Base-by-base conservation (phyloP, 1,139 yeast genomes). In the Suhomyces yuchorum region DNA sequence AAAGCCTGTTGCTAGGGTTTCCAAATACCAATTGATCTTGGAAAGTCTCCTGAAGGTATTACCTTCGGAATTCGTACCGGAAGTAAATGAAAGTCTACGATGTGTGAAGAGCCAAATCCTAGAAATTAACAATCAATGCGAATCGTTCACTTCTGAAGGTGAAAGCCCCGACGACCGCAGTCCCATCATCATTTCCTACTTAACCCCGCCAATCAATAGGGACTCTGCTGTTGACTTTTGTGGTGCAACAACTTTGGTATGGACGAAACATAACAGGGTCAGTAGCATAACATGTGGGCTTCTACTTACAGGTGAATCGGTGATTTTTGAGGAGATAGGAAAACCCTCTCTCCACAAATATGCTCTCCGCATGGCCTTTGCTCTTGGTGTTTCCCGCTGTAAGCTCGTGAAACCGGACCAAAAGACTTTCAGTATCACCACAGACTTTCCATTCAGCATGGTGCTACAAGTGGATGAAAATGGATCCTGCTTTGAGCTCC, bases 1-100 rank as follows among this genome's bases (percentile, higher is more conserved):
- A 52, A 73, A 74, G 58, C 87, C 88, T 2, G 68, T 80, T 3
- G 66, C 77, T 19, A 63, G 87, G 50, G 68, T 80, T 14, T 66
- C 76, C 4, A 79, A 81, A 54, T 82, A 82, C 56, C 70, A 73
- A 42, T 62, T 83, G 37, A 68, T 82, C 22, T 53, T 80, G 19
- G 79, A 78, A 40, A 67, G 77, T 1, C 55, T 81, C 4, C 28
- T 51, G 8, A 70, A 70, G 37, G 47, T 55, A 33, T 55, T 67
- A 18, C 37, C 43, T 22, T 17, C 44, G 17, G 45, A 42, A n/a
- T 30, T 38, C 4, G 32, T 24, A 18, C 34, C 18, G 8, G 24
- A 40, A 22, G 37, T 42, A 4, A 41, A 57, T n/a, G 48, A 47
- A 2, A 39, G 44, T 19, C 43, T 62, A 22, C 39, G 37, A 0